These are phyloP conservation scores for Stephanodiscus triporus DNA, from an alignment of 108 stramenopile species.

Conservation along the genomic window DNA sequence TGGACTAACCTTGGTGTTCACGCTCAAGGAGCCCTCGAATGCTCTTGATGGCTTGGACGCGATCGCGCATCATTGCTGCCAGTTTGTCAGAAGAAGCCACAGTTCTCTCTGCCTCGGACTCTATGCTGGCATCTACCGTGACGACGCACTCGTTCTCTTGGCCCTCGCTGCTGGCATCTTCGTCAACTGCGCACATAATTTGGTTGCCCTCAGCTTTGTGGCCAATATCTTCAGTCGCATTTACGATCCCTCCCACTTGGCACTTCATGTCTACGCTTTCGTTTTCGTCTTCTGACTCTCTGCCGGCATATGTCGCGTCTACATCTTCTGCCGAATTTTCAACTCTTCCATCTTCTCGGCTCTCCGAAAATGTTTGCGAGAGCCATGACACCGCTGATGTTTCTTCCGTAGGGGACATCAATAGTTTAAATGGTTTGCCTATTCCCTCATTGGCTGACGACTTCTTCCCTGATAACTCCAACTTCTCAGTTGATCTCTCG, in stretches of 20 bases:
- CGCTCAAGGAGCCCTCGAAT: not conserved
- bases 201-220: not conserved
- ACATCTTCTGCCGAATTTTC: too few relatives aligned
- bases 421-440: not conserved
- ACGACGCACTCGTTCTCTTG: not conserved
- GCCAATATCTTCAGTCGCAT: not conserved
- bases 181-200: not conserved
- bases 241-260: not conserved
- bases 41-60: not conserved
- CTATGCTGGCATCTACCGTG: not conserved
- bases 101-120: not conserved
- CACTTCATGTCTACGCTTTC: not conserved
- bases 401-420: not conserved
- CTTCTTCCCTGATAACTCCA: not conserved
- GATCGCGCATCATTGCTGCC: slow-evolving; percentile 1
- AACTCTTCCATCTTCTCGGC: not conserved
- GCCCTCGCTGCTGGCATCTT: too few relatives aligned
- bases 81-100: not conserved
- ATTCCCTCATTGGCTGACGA: not conserved
- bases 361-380: not conserved
- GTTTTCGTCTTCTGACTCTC: not conserved
- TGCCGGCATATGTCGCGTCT: not conserved
- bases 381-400: not conserved
- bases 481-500: not conserved
- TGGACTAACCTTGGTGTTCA: not conserved